Evolutionary conservation across 345 rosid genomes (phyloP).

Genomic region (Passiflora organensis): DNA sequence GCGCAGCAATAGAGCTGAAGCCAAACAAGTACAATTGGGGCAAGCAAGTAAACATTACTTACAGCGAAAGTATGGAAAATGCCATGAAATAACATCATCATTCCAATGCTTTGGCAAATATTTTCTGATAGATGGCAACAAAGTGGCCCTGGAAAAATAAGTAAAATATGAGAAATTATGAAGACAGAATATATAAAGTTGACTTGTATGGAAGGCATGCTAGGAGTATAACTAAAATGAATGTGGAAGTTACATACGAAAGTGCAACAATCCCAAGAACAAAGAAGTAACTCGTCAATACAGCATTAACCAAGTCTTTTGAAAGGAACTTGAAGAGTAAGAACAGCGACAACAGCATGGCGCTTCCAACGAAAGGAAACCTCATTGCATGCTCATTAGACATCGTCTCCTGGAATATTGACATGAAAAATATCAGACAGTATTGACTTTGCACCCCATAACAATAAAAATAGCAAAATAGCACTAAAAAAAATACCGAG

Average conservation of each 20-base stretch:
- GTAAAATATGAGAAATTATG: constrained; percentile 14
- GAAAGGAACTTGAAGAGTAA: constrained; percentile 93
- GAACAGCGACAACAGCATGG: constrained; percentile 89
- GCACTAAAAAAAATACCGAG: neutral
- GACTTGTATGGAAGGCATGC: neutral
- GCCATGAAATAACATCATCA: constrained; percentile 69
- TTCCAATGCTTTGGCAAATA: constrained; percentile 83
- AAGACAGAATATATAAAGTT: neutral
- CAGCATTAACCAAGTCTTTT: constrained; percentile 94
- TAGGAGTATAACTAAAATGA: constrained; percentile 4
- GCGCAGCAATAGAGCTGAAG: neutral
- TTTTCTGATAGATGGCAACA: constrained; percentile 70
- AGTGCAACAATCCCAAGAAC: constrained; percentile 91
- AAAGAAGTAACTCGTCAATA: constrained; percentile 86
- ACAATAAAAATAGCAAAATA: neutral
- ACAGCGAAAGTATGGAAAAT: constrained; percentile 72
- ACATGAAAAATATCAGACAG: constrained; percentile 5
- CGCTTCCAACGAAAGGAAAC: constrained; percentile 97
- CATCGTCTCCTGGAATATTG: constrained; percentile 80
- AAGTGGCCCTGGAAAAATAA: constrained; percentile 61
- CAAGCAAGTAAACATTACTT: constrained; percentile 26
- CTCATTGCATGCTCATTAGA: constrained; percentile 99
- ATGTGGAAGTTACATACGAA: constrained; percentile 57
- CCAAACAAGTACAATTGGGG: neutral
- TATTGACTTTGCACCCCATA: constrained; percentile 1